Evolutionary conservation across 495 filamentous ascomycete species (phyloP).

Genomic region (Penicillium roqueforti): DNA sequence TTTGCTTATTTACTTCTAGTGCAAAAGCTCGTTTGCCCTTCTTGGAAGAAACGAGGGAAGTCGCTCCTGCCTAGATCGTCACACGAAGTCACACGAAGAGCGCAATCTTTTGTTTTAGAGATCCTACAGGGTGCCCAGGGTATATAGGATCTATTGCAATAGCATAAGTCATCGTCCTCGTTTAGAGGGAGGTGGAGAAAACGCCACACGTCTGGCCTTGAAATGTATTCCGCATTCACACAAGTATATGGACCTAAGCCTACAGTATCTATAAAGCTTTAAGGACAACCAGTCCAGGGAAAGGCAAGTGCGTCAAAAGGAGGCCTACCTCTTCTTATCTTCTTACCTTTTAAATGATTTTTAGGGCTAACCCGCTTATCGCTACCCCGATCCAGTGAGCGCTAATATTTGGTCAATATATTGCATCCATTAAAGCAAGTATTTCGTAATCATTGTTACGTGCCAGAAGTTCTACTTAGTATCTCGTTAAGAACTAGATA

Average conservation of each 20-base stretch:
- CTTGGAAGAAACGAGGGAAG: too few relatives aligned
- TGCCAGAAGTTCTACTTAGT: not conserved
- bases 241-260: slow-evolving; percentile 16
- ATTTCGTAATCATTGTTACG: slow-evolving; percentile 7
- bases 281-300: slow-evolving; percentile 16
- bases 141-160: not conserved
- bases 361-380: slow-evolving; percentile 9
- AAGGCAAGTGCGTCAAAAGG: slow-evolving; percentile 14
- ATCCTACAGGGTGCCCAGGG: slow-evolving; percentile 13
- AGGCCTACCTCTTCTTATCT: slow-evolving; percentile 8
- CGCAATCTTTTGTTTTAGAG: slow-evolving; percentile 1
- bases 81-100: slow-evolving; percentile 11
- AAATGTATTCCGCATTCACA: slow-evolving; percentile 4
- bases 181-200: slow-evolving; percentile 11
- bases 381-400: slow-evolving; percentile 16
- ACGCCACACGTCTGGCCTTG: slow-evolving; percentile 15
- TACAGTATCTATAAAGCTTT: slow-evolving; percentile 19
- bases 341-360: slow-evolving; percentile 6
- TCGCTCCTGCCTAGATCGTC: too few relatives aligned
- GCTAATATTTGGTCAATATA: slow-evolving; percentile 11
- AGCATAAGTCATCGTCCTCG: slow-evolving; percentile 10
- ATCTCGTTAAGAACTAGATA: slow-evolving; percentile 18
- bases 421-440: slow-evolving; percentile 11
- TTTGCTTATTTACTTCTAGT: too few relatives aligned
- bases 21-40: too few relatives aligned